Conservation (phyloP, 139 green algal species). For the Haematococcus lacustris region DNA sequence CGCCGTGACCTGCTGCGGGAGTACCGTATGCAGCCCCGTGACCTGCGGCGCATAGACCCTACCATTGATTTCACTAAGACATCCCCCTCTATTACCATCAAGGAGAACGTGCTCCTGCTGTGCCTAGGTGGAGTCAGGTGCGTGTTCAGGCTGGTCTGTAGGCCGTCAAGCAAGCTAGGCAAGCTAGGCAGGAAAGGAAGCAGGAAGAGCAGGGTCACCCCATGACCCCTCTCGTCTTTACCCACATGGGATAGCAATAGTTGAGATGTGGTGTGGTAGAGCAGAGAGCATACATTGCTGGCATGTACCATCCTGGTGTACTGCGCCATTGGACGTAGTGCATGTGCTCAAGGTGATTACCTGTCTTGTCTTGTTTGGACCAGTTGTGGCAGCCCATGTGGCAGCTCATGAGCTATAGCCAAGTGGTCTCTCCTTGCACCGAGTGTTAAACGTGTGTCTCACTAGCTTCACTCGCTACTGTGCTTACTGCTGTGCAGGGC, state of each 20-base stretch:
- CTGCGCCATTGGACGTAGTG: not conserved
- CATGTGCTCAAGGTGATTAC: not conserved
- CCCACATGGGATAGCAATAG: not conserved
- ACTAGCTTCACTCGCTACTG: no score
- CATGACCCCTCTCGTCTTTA: no score
- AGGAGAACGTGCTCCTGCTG: constrained; percentile 82
- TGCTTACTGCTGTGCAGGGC: constrained; percentile 19
- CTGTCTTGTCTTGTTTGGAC: no score
- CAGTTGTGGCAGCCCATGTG: not conserved
- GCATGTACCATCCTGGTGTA: not conserved
- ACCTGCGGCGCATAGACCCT: constrained; percentile 87
- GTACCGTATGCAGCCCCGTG: constrained; percentile 78
- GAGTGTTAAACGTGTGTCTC: not conserved
- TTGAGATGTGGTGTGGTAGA: not conserved
- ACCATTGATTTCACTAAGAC: constrained; percentile 71
- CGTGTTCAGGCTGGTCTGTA: not conserved
- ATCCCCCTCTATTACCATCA: constrained; percentile 71
- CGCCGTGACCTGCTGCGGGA: constrained; percentile 76
- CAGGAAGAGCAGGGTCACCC: no score
- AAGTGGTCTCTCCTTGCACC: not conserved
- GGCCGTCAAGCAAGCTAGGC: no score
- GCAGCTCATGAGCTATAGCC: not conserved
- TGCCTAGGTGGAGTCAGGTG: constrained; percentile 79
- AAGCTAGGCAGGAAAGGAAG: no score
- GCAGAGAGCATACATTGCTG: not conserved